phyloP scores from a whole-genome alignment of 768 basidiomycete genomes.

The Ephemerocybe angulata region DNA sequence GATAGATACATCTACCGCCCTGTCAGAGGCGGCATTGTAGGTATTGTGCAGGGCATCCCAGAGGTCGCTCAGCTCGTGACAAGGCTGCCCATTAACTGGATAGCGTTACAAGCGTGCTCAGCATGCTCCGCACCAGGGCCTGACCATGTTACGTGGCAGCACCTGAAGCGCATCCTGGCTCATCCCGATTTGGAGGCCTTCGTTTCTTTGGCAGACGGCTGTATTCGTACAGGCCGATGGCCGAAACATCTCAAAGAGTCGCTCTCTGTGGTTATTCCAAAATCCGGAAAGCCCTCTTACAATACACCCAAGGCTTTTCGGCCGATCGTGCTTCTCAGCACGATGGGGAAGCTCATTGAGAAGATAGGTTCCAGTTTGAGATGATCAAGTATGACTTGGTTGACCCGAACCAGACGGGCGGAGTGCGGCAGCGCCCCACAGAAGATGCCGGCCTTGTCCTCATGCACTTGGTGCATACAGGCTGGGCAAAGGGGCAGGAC shows the following conservation, averaged over 20 bases:
- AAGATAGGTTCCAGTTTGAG: constrained; percentile 1
- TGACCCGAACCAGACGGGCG: neutral
- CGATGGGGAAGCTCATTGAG: constrained; percentile 1
- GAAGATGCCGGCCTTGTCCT: constrained; percentile 16
- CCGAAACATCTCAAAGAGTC: constrained; percentile 1
- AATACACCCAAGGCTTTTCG: neutral
- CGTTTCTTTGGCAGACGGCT: no score
- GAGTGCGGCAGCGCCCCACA: constrained; percentile 13
- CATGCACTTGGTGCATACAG: constrained; percentile 14
- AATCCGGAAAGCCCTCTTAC: neutral
- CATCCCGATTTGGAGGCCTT: no score
- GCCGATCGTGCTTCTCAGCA: constrained; percentile 4
- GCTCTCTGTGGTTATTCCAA: neutral
- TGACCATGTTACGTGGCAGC: no score
- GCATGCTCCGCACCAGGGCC: no score
- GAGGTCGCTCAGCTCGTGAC: no score
- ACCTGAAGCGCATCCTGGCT: no score
- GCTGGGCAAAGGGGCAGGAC: constrained; percentile 16
- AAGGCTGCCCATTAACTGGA: no score
- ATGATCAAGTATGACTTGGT: neutral
- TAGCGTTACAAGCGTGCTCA: no score
- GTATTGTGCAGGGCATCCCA: no score
- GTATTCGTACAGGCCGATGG: neutral
- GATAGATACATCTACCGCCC: no score
- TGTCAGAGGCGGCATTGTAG: no score